phyloP scores from a whole-genome alignment of 768 basidiomycete genomes.

The Agrocybe praecox region DNA sequence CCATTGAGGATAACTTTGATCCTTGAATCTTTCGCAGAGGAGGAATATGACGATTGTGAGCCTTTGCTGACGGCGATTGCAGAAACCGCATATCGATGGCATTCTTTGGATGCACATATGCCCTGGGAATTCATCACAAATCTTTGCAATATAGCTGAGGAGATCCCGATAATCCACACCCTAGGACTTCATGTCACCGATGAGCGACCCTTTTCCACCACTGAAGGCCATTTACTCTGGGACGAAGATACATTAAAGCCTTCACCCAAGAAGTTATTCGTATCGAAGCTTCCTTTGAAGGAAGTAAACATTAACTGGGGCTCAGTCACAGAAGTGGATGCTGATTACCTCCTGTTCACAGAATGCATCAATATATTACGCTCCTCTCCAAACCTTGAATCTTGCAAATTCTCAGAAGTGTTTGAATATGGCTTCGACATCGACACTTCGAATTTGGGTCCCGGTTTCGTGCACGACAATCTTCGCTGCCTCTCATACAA shows the following conservation, averaged over 20 bases:
- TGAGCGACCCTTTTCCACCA: background rate
- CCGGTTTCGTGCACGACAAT: background rate
- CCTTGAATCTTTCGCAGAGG: background rate
- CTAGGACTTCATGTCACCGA: background rate
- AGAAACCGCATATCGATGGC: background rate
- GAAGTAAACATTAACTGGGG: background rate
- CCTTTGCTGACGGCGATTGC: background rate
- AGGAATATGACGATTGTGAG: background rate
- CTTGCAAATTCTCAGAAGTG: background rate
- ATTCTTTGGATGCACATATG: background rate
- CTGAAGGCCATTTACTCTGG: background rate
- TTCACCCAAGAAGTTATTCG: background rate
- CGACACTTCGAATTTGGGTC: background rate
- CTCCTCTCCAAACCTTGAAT: background rate
- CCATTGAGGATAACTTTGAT: background rate
- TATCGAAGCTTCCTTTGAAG: background rate
- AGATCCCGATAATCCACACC: background rate
- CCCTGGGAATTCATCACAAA: background rate
- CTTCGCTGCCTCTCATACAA: background rate
- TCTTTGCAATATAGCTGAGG: background rate
- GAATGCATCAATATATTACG: background rate
- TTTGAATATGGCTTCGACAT: background rate
- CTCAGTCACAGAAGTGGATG: background rate
- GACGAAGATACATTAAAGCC: background rate
- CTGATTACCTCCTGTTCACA: background rate